A percentile compares a stretch with the other conserved stretches of the same genome.
phyloP scores from a whole-genome alignment of 352 stramenopile species.

The Globisporangium nunn region DNA sequence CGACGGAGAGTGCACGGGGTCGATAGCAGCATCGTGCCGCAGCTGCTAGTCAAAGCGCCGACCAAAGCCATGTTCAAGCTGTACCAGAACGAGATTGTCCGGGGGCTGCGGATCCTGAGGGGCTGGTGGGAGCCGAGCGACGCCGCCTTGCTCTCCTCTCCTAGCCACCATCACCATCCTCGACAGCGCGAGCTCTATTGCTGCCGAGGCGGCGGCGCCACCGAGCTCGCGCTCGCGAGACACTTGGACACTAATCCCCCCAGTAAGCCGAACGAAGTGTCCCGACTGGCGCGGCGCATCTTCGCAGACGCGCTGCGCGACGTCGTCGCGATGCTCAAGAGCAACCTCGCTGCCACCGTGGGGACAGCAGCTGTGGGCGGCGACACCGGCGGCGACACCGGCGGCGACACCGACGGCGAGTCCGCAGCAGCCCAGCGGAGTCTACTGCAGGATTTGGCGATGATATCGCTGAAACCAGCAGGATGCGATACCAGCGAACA shows the following conservation, averaged over 20 bases:
- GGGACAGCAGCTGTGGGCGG: not conserved
- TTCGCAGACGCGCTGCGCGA: constrained; percentile 26
- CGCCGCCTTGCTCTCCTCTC: not conserved
- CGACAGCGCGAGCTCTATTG: constrained; percentile 7
- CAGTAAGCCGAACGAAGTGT: not conserved
- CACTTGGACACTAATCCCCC: constrained; percentile 8
- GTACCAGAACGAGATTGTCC: constrained; percentile 48
- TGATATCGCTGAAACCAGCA: constrained; percentile 5
- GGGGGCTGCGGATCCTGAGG: constrained; percentile 45
- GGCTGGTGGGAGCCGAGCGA: constrained; percentile 24
- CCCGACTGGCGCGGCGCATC: constrained; percentile 9
- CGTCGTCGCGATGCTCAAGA: constrained; percentile 21
- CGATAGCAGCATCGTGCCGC: constrained; percentile 21
- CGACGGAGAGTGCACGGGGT: not conserved
- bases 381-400: not conserved
- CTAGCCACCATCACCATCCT: not conserved
- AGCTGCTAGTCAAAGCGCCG: constrained; percentile 46
- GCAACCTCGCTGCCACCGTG: constrained; percentile 10
- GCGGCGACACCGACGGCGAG: not conserved
- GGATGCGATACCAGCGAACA: not conserved
- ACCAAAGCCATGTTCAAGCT: constrained; percentile 64
- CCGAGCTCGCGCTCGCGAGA: constrained; percentile 32
- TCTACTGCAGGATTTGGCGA: constrained; percentile 20
- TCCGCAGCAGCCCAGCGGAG: constrained; percentile 14
- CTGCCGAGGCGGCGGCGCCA: constrained; percentile 41